Evolutionary conservation across 164 flowering plant species (phyloP).

Genomic region (Tetracentron sinense): DNA sequence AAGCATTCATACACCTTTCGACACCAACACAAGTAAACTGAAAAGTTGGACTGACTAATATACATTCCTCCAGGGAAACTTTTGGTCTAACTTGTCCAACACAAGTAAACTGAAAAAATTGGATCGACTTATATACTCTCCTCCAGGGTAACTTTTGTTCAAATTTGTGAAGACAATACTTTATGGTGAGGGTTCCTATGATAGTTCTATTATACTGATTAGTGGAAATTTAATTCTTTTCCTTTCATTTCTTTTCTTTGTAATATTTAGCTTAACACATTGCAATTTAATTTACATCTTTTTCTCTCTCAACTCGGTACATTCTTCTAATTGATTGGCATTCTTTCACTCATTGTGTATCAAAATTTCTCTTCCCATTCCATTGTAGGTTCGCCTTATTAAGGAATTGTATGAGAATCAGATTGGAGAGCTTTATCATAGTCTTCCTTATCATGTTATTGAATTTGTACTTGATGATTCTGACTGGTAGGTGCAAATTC

Average conservation of each 20-base stretch:
- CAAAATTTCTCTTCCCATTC: constrained; percentile 10
- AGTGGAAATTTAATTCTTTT: too few species aligned
- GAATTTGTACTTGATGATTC: constrained; percentile 71
- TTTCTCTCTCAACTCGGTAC: not conserved
- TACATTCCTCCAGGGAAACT: too few species aligned
- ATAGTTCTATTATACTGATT: too few species aligned
- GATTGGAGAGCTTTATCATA: constrained; percentile 79
- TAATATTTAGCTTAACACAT: not conserved
- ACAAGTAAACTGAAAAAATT: too few species aligned
- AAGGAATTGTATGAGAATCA: constrained; percentile 89
- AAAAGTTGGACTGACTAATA: too few species aligned
- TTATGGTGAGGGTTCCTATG: too few species aligned
- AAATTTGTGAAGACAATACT: too few species aligned
- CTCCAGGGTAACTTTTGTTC: too few species aligned
- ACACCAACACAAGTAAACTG: too few species aligned
- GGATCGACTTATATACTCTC: too few species aligned
- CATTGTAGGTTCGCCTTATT: constrained; percentile 69
- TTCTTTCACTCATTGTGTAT: constrained; percentile 1
- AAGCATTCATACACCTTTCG: too few species aligned
- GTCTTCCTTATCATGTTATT: constrained; percentile 78
- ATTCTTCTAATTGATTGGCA: not conserved
- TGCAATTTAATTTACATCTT: not conserved
- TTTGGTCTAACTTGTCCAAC: too few species aligned
- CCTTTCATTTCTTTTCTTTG: not conserved
- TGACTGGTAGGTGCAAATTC: constrained; percentile 55